phyloP scores from a whole-genome alignment of 164 flowering plant species.

The Litsea cubeba region DNA sequence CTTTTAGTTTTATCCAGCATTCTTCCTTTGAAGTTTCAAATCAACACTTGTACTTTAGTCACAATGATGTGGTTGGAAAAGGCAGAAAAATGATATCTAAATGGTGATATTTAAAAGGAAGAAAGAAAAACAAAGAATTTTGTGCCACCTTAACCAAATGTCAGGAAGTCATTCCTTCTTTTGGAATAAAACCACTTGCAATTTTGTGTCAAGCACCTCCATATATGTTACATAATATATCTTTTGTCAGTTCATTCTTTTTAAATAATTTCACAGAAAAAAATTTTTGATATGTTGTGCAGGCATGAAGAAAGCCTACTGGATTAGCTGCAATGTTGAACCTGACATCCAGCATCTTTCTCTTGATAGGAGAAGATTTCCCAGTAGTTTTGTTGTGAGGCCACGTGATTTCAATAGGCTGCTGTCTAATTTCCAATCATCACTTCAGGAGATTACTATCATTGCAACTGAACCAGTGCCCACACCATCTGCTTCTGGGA shows the following conservation, averaged over 20 bases:
- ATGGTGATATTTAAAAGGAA: not conserved
- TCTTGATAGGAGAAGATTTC: conserved; percentile 73
- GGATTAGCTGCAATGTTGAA: conserved; percentile 92
- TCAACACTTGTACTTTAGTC: not conserved
- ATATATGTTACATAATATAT: too few species aligned
- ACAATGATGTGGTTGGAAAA: not conserved
- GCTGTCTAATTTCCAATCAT: conserved; percentile 85
- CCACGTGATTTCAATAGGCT: conserved; percentile 88
- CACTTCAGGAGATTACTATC: conserved; percentile 92
- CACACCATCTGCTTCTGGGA: conserved; percentile 55
- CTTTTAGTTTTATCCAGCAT: not conserved
- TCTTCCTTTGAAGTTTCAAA: not conserved
- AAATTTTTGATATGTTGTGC: conserved; percentile 15
- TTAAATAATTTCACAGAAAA: not conserved
- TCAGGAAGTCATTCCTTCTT: too few species aligned
- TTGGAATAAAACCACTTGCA: too few species aligned
- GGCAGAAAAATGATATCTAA: not conserved
- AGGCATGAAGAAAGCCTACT: conserved; percentile 82
- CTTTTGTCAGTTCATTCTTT: not conserved
- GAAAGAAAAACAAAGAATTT: not conserved
- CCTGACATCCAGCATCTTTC: conserved; percentile 89
- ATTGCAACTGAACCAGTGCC: conserved; percentile 78
- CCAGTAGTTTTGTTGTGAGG: conserved; percentile 75
- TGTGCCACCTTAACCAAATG: not conserved
- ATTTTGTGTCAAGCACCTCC: too few species aligned